phyloP scores from a whole-genome alignment of 305 asterid genomes.

The Fraxinus nigra region DNA sequence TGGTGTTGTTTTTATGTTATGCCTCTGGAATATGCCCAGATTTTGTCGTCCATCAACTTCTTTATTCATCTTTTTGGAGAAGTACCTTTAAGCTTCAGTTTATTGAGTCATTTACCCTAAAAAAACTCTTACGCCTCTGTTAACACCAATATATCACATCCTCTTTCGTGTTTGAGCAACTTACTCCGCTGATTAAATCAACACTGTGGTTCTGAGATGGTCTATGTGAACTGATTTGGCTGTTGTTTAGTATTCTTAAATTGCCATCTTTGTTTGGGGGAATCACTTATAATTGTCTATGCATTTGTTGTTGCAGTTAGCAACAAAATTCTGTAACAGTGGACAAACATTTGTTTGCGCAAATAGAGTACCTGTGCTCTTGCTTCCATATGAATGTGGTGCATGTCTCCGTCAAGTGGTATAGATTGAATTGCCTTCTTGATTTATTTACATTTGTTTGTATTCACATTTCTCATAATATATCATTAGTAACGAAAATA shows the following conservation, averaged over 20 bases:
- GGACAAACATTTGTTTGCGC: constrained; percentile 98
- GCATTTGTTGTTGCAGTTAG: constrained; percentile 57
- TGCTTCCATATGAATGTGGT: not conserved
- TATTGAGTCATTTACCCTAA: not conserved
- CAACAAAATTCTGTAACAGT: constrained; percentile 88
- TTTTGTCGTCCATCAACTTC: not conserved
- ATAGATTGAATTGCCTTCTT: not conserved
- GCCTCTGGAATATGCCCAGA: not conserved
- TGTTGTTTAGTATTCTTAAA: not conserved
- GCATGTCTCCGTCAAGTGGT: not conserved
- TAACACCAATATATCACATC: not conserved
- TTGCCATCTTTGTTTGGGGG: constrained; percentile 12
- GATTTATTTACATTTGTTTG: not conserved
- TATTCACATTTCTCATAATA: not conserved
- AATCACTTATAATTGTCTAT: constrained; percentile 21
- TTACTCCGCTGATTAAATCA: not conserved
- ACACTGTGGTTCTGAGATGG: constrained; percentile 7
- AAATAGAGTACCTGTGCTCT: constrained; percentile 76
- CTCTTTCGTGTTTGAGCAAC: constrained; percentile 11
- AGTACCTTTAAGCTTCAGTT: not conserved
- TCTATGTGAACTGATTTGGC: constrained; percentile 5
- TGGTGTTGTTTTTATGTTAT: not conserved
- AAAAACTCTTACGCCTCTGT: not conserved
- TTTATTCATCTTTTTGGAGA: not conserved
- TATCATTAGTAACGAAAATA: not conserved